Evolutionary conservation across 768 basidiomycete genomes (phyloP).

Genomic region (Collybiopsis confluens): DNA sequence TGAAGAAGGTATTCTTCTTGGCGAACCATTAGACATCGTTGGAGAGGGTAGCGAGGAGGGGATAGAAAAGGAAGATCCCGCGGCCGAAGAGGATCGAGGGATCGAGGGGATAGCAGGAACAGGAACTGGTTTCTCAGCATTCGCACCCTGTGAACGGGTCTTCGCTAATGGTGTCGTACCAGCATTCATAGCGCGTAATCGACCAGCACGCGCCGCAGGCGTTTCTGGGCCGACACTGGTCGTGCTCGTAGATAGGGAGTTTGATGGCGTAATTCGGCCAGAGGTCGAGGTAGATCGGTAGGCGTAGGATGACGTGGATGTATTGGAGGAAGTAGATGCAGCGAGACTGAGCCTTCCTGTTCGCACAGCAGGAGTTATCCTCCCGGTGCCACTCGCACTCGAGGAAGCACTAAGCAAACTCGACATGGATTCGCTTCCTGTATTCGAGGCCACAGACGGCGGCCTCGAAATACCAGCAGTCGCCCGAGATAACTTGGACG

Average conservation of each 20-base stretch:
- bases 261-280: slow-evolving; percentile 49
- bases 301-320: slow-evolving; percentile 16
- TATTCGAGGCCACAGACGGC: slow-evolving; percentile 62
- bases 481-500: slow-evolving; percentile 74
- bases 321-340: slow-evolving; percentile 31
- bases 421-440: slow-evolving; percentile 3
- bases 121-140: slow-evolving; percentile 22
- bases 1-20: slow-evolving; percentile 15
- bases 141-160: slow-evolving; percentile 21
- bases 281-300: slow-evolving; percentile 16
- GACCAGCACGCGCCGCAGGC: slow-evolving; percentile 28
- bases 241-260: slow-evolving; percentile 31
- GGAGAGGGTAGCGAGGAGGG: slow-evolving; percentile 51
- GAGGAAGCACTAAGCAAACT: slow-evolving; percentile 17
- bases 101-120: slow-evolving; percentile 57
- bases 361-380: slow-evolving; percentile 51
- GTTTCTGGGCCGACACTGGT: slow-evolving; percentile 27
- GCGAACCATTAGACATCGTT: slow-evolving; percentile 22
- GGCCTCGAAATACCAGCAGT: slow-evolving; percentile 50
- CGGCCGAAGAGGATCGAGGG: slow-evolving; percentile 13
- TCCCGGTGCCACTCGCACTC: slow-evolving; percentile 33
- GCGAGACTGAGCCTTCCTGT: slow-evolving; percentile 46
- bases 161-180: slow-evolving; percentile 22
- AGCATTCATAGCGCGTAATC: slow-evolving; percentile 19
- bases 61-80: slow-evolving; percentile 21